A percentile compares a stretch with the other conserved stretches of the same genome.
Evolutionary conservation across 106 monocot genomes (phyloP).

Genomic region (Acanthochlamys bracteata): DNA sequence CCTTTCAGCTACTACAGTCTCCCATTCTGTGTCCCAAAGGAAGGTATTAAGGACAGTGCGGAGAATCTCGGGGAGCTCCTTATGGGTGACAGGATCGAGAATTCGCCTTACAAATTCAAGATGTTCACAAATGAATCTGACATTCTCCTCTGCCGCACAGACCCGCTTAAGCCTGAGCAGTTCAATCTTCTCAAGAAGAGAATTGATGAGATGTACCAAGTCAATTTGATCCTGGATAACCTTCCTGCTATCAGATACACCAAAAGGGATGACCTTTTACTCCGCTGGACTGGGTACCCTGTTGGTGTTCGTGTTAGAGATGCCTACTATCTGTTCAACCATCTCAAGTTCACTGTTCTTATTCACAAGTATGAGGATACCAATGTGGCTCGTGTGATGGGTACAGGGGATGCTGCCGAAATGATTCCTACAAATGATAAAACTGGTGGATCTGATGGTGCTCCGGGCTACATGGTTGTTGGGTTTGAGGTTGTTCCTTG

Average conservation of each 20-base stretch:
- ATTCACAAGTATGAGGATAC: conserved; percentile 37
- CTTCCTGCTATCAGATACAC: conserved; percentile 41
- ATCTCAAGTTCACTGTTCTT: conserved; percentile 36
- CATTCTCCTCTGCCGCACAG: conserved; percentile 22
- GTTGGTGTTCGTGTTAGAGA: conserved; percentile 24
- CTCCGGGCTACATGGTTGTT: conserved; percentile 39
- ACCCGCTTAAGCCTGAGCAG: conserved; percentile 4
- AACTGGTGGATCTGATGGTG: background rate
- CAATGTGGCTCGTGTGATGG: conserved; percentile 8
- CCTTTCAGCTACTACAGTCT: conserved; percentile 44
- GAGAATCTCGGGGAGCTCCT: conserved; percentile 49
- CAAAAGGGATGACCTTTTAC: conserved; percentile 15
- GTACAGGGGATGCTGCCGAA: conserved; percentile 18
- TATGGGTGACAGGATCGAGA: conserved; percentile 44
- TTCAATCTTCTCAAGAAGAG: conserved; percentile 14
- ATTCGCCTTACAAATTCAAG: conserved; percentile 23
- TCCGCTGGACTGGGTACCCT: conserved; percentile 39
- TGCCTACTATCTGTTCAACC: conserved; percentile 38
- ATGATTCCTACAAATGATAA: background rate
- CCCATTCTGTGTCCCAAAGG: conserved; percentile 18
- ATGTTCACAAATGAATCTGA: conserved; percentile 19
- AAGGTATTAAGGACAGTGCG: conserved; percentile 14
- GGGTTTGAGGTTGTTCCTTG: conserved; percentile 51
- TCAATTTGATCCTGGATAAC: conserved; percentile 45
- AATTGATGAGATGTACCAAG: conserved; percentile 38